Evolutionary conservation across 176 grass and related monocot species (phyloP).

Genomic region (Carex kokanica): DNA sequence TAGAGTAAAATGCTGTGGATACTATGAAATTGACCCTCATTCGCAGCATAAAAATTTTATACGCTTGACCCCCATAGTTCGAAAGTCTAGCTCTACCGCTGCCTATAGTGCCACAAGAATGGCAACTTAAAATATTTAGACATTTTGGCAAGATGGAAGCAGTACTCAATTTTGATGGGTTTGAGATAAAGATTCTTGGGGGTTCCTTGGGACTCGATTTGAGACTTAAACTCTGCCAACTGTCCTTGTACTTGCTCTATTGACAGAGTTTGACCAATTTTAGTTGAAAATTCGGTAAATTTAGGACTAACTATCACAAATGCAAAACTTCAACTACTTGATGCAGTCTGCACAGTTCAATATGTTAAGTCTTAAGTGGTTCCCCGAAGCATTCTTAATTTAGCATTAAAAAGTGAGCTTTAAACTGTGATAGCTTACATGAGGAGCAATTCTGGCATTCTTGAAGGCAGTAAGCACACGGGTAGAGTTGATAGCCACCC

Average conservation of each 20-base stretch:
- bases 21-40: no score
- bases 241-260: not conserved
- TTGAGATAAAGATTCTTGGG: not conserved
- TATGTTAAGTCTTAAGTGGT: not conserved
- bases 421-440: conserved; percentile 34
- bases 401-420: not conserved
- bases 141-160: not conserved
- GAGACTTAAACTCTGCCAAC: not conserved
- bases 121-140: not conserved
- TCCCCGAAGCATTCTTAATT: not conserved
- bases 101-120: not conserved
- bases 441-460: conserved; percentile 55
- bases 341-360: not conserved
- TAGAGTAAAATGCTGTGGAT: no score
- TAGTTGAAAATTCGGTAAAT: not conserved
- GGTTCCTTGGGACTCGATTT: not conserved
- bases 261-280: not conserved
- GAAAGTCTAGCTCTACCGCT: no score
- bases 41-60: no score
- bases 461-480: conserved; percentile 75
- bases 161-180: not conserved
- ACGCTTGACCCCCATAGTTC: no score
- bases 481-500: conserved; percentile 63
- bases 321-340: not conserved
- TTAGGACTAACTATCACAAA: not conserved